Percentiles rank a stretch among this genome's conserved stretches.
Conservation (phyloP, 2,329 filamentous ascomycete genomes). For the Diplodia scrobiculata region DNA sequence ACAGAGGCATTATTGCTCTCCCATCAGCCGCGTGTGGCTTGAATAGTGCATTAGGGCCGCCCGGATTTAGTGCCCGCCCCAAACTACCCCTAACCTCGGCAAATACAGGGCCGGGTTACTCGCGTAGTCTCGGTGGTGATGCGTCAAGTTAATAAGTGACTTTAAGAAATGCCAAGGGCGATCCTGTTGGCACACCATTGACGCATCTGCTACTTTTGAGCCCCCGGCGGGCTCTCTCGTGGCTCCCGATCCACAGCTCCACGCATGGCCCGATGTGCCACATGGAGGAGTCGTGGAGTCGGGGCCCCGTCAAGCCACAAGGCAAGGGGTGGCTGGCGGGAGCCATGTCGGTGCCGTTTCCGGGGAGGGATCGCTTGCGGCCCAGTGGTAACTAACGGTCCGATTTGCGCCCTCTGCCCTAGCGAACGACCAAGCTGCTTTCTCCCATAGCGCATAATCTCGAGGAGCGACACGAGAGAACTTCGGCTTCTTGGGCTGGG, state of each 20-base stretch:
- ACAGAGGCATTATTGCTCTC: background rate
- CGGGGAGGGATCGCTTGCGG: constrained; percentile 7
- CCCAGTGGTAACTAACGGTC: constrained; percentile 6
- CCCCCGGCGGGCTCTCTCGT: too few species aligned
- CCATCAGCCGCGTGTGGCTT: background rate
- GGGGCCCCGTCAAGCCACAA: background rate
- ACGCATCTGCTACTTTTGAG: too few species aligned
- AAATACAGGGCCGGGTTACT: background rate
- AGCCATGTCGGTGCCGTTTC: constrained; percentile 1
- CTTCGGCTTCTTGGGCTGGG: background rate
- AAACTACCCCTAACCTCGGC: background rate
- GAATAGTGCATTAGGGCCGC: background rate
- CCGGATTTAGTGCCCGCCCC: background rate
- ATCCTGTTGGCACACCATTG: background rate
- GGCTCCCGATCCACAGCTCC: too few species aligned
- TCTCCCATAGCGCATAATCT: constrained; percentile 9
- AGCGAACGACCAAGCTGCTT: constrained; percentile 9
- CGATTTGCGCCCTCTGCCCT: background rate
- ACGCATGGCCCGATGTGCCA: too few species aligned
- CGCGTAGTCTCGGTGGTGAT: background rate
- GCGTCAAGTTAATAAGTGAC: background rate
- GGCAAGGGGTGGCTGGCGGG: constrained; percentile 6
- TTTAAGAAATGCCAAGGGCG: background rate
- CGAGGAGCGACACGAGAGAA: background rate
- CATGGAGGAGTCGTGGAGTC: background rate